A percentile compares a stretch with the other conserved stretches of the same genome.
These are phyloP conservation scores for Hypomyces perniciosus DNA, from an alignment of 2,329 filamentous ascomycete genomes.

Conservation along the genomic window DNA sequence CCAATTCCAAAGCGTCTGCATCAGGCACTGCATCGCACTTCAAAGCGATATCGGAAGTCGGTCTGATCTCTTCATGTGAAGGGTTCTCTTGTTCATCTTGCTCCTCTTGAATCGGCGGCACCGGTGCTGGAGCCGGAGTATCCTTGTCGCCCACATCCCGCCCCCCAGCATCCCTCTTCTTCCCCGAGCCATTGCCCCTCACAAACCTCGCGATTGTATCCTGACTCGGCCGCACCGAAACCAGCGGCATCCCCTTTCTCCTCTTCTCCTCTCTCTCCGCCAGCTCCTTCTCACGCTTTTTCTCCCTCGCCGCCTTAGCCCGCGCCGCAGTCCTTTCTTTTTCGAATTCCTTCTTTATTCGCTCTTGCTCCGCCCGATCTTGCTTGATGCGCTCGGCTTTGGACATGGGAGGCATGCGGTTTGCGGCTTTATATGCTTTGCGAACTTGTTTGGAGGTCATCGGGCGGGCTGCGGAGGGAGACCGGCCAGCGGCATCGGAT, in stretches of 20 bases:
- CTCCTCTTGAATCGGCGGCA: constrained; percentile 1
- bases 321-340: constrained; percentile 42
- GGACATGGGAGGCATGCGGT: constrained; percentile 31
- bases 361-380: constrained; percentile 46
- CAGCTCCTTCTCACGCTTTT: constrained; percentile 49
- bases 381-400: constrained; percentile 33
- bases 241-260: constrained; percentile 46
- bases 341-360: constrained; percentile 47
- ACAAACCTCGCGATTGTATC: constrained; percentile 51
- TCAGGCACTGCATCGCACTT: not conserved
- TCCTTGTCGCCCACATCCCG: constrained; percentile 7
- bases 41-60: not conserved
- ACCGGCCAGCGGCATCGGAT: constrained; percentile 15
- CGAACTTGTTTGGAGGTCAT: constrained; percentile 40
- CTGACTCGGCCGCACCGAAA: constrained; percentile 51
- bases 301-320: constrained; percentile 46
- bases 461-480: constrained; percentile 19
- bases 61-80: not conserved
- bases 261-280: constrained; percentile 44
- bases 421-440: constrained; percentile 33
- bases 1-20: not conserved
- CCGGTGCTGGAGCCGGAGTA: not conserved
- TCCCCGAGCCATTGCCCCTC: constrained; percentile 27
- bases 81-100: not conserved
- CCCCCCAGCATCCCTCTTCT: constrained; percentile 25